phyloP scores from a whole-genome alignment of 2,329 filamentous ascomycete species.

The Mariannaea elegans region DNA sequence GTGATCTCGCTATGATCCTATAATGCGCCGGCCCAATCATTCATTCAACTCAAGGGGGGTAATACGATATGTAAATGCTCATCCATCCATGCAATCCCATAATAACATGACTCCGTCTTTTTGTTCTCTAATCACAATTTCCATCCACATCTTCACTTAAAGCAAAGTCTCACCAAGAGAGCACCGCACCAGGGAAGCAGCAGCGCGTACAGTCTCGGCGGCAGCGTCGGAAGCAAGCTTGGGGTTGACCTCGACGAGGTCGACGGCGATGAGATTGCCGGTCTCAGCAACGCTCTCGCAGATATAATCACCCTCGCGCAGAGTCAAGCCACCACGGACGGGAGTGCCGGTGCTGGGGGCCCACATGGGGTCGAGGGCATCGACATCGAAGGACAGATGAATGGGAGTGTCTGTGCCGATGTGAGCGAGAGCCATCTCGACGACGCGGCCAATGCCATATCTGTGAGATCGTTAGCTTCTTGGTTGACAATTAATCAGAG shows the following conservation, averaged over 20 bases:
- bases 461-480: slow-evolving; percentile 51
- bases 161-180: slow-evolving; percentile 91
- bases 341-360: slow-evolving; percentile 96
- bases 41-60: slow-evolving; percentile 40
- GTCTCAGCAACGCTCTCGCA: slow-evolving; percentile 87
- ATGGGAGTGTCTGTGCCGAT: slow-evolving; percentile 95
- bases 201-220: slow-evolving; percentile 89
- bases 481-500: not conserved
- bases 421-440: slow-evolving; percentile 98
- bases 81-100: slow-evolving; percentile 23
- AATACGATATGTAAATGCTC: slow-evolving; percentile 31
- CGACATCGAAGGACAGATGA: slow-evolving; percentile 96
- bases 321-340: slow-evolving; percentile 89
- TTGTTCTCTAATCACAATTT: not conserved
- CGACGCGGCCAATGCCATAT: slow-evolving; percentile 91
- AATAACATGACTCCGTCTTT: slow-evolving; percentile 19
- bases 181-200: slow-evolving; percentile 90
- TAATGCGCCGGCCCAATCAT: slow-evolving; percentile 36
- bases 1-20: slow-evolving; percentile 39
- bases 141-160: slow-evolving; percentile 48
- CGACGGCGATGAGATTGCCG: slow-evolving; percentile 80
- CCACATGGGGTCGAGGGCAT: slow-evolving; percentile 95
- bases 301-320: slow-evolving; percentile 97
- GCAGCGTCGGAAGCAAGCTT: slow-evolving; percentile 71
- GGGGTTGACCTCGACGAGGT: slow-evolving; percentile 85